A percentile compares a stretch with the other conserved stretches of the same genome.
phyloP scores from a whole-genome alignment of 2,329 filamentous ascomycete genomes.

The Sporothrix dimorphospora region DNA sequence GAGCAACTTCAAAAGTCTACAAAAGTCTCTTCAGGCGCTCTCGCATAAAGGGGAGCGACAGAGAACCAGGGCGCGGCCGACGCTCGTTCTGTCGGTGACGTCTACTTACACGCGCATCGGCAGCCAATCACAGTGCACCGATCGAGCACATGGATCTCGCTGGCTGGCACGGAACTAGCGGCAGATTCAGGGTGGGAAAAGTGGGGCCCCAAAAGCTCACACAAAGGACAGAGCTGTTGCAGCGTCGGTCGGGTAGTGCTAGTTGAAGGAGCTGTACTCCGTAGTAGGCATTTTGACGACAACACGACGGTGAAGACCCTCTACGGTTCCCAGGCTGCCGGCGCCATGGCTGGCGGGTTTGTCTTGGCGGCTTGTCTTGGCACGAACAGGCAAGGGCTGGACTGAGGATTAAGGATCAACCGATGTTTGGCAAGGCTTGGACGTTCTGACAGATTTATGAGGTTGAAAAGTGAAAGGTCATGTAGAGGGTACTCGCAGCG shows the following conservation, averaged over 20 bases:
- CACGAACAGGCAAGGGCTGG: background rate
- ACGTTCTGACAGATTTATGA: background rate
- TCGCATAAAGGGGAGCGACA: no score
- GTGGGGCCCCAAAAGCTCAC: background rate
- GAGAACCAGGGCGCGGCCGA: background rate
- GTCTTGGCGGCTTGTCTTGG: background rate
- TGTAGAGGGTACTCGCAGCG: background rate
- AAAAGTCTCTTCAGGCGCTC: background rate
- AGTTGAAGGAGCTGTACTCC: no score
- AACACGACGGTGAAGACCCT: background rate
- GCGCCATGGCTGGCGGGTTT: background rate
- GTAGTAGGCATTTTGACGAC: background rate
- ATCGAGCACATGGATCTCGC: slow-evolving; percentile 16
- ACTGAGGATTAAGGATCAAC: background rate
- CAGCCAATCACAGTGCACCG: slow-evolving; percentile 7
- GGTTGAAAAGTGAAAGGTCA: background rate
- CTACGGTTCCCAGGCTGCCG: background rate
- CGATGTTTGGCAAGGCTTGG: background rate
- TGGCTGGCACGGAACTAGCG: slow-evolving; percentile 1
- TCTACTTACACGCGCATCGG: background rate
- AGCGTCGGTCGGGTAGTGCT: background rate
- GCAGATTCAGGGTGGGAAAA: slow-evolving; percentile 1
- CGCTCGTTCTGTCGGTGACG: background rate
- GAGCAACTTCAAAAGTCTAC: background rate
- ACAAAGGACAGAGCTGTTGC: background rate